phyloP scores from a whole-genome alignment of 179 eudicot genomes.

The Silene coronaria region DNA sequence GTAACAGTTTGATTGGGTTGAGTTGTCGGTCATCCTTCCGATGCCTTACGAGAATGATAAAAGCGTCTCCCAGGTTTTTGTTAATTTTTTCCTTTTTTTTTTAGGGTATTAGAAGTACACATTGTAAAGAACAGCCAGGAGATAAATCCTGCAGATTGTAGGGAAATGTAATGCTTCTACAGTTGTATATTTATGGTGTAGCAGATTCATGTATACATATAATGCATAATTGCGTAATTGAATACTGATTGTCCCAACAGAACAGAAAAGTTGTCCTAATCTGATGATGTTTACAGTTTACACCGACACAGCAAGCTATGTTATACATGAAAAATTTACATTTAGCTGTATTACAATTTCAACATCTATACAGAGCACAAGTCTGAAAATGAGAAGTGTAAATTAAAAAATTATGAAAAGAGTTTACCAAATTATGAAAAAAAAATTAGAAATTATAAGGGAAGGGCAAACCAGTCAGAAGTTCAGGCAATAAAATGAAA shows the following conservation, averaged over 20 bases:
- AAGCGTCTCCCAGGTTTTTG: neutral
- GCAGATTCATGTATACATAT: neutral
- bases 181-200: neutral
- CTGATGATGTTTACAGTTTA: neutral
- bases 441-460: neutral
- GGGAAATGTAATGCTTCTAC: neutral
- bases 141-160: neutral
- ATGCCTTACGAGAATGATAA: neutral
- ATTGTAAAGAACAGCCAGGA: neutral
- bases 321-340: conserved; percentile 1
- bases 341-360: neutral
- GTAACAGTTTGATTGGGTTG: neutral
- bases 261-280: neutral
- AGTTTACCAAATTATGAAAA: too few relatives aligned
- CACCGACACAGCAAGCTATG: neutral
- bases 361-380: neutral
- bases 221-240: neutral
- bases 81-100: neutral
- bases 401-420: neutral
- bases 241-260: neutral
- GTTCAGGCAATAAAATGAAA: conserved; percentile 11
- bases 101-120: neutral
- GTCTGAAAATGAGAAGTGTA: neutral
- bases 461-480: conserved; percentile 2
- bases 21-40: neutral